Evolutionary conservation across 352 stramenopile species (phyloP), one percentile per base, ranked within the genome.

Genomic region (Lagenidium sp.): DNA sequence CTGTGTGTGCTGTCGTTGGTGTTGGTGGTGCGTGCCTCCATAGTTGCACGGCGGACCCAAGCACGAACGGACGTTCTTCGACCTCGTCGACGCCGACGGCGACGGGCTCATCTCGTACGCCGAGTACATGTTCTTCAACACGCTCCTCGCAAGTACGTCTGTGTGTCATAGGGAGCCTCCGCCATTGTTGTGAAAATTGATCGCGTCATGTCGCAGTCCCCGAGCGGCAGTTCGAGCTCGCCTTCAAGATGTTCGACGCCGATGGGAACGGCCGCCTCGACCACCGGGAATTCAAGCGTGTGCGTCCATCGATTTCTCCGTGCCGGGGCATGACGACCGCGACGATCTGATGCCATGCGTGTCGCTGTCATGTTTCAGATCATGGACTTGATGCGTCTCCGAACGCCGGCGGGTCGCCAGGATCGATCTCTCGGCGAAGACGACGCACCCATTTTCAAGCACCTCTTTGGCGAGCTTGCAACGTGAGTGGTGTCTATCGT

Each of bases 81-180:
- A 88, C 37, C 31, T 94, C 28, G 74, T 95, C 28, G 81, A 95
- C 46, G 73, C 78, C 7, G 83, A 95, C 31, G 79, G 81, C 11
- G 83, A 95, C 54, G 83, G 82, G 0, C 57, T 94, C 22, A 94
- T 95, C 46, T 89, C 74, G 45, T 95, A 92, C 55, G 46, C 74
- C 15, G 80, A 95, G 70, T 95, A 88, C 66, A 89, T 92, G 67
- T 87, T 94, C 54, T 93, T 94, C 60, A 82, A 84, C 44, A 91
- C 76, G 36, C 53, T 95, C 31, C 72, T 95, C 7, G 63, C 74
- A 19, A 91, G 80, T 92, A 64, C 50, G 78, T 78, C 18, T 7
- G n/a, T 32, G n/a, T 32, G 25, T 40, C 4, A 10, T 23, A 19
- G 3, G 24, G 12, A 41, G n/a, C 5, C 8, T 23, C 8, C 20